Evolutionary conservation across 2,329 filamentous ascomycete species (phyloP).

Genomic region (Xylaria sp.): DNA sequence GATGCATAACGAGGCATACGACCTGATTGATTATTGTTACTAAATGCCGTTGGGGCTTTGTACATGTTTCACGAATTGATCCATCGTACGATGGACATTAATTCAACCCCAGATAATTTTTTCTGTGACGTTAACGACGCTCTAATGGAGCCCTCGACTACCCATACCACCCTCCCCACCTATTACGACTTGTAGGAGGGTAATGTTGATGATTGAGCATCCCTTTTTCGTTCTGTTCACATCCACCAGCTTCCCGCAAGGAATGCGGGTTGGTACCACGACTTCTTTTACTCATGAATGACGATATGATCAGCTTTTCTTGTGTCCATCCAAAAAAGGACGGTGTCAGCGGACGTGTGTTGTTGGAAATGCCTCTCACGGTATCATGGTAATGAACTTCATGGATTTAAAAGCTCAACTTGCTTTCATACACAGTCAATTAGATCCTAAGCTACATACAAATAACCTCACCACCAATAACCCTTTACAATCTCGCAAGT

Average conservation of each 20-base stretch:
- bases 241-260: conserved; percentile 41
- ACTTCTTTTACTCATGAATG: conserved; percentile 51
- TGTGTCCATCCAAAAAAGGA: conserved; percentile 53
- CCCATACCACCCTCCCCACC: conserved; percentile 47
- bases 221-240: conserved; percentile 48
- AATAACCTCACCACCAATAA: conserved; percentile 32
- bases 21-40: conserved; percentile 52
- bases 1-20: conserved; percentile 56
- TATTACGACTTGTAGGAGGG: conserved; percentile 50
- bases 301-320: conserved; percentile 51
- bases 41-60: conserved; percentile 50
- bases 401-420: conserved; percentile 52
- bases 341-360: conserved; percentile 53
- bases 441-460: conserved; percentile 48
- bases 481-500: background rate
- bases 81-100: conserved; percentile 50
- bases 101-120: conserved; percentile 45
- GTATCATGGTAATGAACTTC: conserved; percentile 54
- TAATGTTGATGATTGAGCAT: conserved; percentile 51
- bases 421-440: conserved; percentile 52
- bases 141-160: conserved; percentile 49
- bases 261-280: conserved; percentile 48
- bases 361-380: conserved; percentile 54
- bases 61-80: conserved; percentile 52
- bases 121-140: conserved; percentile 45